Conservation (phyloP, 1,139 yeast species). For the Candida tropicalis region DNA sequence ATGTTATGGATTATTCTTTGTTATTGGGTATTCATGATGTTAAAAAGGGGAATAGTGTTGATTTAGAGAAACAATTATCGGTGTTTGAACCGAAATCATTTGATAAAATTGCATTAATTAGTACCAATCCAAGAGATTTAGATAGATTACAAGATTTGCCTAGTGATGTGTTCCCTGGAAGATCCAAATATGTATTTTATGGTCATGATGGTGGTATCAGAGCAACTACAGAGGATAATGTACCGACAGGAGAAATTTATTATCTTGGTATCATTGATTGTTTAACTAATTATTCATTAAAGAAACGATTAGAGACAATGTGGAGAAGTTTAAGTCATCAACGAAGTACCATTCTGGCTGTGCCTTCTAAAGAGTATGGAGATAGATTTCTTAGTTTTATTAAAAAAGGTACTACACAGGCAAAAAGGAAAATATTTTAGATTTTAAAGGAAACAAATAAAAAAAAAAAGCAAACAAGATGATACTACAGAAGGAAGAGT, state of each 20-base stretch:
- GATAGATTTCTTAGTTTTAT: conserved; percentile 80
- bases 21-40: conserved; percentile 86
- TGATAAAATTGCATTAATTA: conserved; percentile 43
- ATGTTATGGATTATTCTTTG: conserved; percentile 95
- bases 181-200: conserved; percentile 63
- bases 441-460: not conserved
- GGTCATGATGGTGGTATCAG: conserved; percentile 86
- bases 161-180: conserved; percentile 47
- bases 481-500: not conserved
- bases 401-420: conserved; percentile 33
- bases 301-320: conserved; percentile 82
- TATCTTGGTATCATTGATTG: conserved; percentile 95
- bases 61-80: conserved; percentile 39
- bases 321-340: conserved; percentile 77
- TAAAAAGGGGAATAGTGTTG: conserved; percentile 53
- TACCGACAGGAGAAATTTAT: conserved; percentile 71
- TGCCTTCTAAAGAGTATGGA: conserved; percentile 91
- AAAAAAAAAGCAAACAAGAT: not conserved
- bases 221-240: conserved; percentile 67
- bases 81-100: conserved; percentile 51
- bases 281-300: conserved; percentile 77
- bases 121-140: conserved; percentile 50
- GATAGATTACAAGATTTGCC: conserved; percentile 48
- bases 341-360: conserved; percentile 75
- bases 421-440: conserved; percentile 9